Evolutionary conservation across 2,329 filamentous ascomycete genomes (phyloP).

Genomic region (Diaporthe sp.): DNA sequence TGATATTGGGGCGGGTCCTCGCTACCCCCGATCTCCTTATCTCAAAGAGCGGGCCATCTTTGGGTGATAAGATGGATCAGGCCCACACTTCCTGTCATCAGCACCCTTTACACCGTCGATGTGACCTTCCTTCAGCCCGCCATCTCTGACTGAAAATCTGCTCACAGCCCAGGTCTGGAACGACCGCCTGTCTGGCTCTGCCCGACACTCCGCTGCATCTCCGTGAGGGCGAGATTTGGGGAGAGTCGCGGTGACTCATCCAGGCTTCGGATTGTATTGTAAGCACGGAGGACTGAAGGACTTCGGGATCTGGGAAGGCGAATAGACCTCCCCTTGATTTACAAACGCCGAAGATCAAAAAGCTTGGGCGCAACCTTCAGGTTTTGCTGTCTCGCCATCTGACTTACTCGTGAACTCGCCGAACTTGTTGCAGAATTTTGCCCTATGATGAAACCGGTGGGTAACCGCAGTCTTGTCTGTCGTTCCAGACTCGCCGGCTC

Average conservation of each 20-base stretch:
- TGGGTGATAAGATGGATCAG: constrained; percentile 35
- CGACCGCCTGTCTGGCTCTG: neutral
- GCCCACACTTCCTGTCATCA: constrained; percentile 36
- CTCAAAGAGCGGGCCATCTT: constrained; percentile 6
- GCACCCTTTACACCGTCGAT: constrained; percentile 2
- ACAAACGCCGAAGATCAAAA: constrained; percentile 20
- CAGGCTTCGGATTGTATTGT: neutral
- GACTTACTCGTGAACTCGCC: constrained; percentile 34
- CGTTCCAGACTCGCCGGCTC: constrained; percentile 2
- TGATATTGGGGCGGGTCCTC: constrained; percentile 24
- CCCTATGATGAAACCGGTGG: constrained; percentile 23
- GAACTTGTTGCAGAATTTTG: constrained; percentile 20
- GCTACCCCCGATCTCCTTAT: constrained; percentile 33
- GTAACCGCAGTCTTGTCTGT: constrained; percentile 4
- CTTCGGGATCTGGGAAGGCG: constrained; percentile 15
- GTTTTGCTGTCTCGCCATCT: constrained; percentile 4
- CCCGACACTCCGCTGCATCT: neutral
- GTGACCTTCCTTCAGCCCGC: neutral
- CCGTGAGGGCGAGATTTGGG: neutral
- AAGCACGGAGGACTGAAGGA: constrained; percentile 4
- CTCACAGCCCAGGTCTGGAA: neutral
- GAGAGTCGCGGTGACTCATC: neutral
- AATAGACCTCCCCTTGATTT: neutral
- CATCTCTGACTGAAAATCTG: neutral
- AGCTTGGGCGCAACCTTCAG: constrained; percentile 15